Percentiles rank a stretch among this genome's conserved stretches.
These are phyloP conservation scores for Bolboschoenus planiculmis DNA, from an alignment of 176 grass and related monocot genomes.

Conservation along the genomic window DNA sequence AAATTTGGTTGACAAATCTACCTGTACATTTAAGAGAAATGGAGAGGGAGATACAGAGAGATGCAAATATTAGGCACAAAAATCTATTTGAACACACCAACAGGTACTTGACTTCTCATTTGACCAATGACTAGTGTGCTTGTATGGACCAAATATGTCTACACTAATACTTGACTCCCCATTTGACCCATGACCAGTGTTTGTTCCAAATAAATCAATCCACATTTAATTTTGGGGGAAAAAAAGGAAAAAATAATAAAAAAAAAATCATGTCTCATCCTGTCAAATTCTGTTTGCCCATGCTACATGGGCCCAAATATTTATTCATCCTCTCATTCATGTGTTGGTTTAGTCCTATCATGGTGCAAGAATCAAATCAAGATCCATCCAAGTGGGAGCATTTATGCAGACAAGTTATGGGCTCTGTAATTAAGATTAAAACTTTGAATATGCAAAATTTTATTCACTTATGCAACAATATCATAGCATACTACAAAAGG, in stretches of 20 bases:
- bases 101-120: background rate
- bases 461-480: background rate
- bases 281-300: constrained; percentile 12
- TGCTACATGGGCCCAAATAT: constrained; percentile 11
- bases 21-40: too few species aligned
- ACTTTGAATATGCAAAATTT: background rate
- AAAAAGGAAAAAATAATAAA: background rate
- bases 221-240: background rate
- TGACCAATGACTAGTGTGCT: background rate
- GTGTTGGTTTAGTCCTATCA: constrained; percentile 5
- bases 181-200: background rate
- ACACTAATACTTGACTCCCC: background rate
- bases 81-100: background rate
- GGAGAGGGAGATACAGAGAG: background rate
- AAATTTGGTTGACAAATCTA: too few species aligned
- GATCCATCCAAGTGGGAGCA: background rate
- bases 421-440: background rate
- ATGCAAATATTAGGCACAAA: background rate
- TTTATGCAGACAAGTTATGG: constrained; percentile 11
- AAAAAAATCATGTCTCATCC: background rate
- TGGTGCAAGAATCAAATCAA: constrained; percentile 5
- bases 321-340: background rate
- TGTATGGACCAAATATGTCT: background rate
- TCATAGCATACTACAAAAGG: background rate
- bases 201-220: background rate